These are phyloP conservation scores for Termitomyces sp. DNA, from an alignment of 768 basidiomycete genomes.

Conservation along the genomic window DNA sequence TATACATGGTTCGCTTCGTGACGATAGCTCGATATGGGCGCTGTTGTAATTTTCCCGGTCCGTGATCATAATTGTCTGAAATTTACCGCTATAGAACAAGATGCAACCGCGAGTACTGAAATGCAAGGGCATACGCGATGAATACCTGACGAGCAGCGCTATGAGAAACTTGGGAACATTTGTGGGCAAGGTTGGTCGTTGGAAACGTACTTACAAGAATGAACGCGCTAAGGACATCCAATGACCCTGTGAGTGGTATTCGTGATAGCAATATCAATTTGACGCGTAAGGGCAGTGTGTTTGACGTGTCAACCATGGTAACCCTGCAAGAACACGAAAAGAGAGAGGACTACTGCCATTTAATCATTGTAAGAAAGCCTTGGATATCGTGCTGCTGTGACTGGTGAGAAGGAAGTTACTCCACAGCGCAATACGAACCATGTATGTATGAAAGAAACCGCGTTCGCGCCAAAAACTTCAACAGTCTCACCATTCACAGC, in stretches of 20 bases:
- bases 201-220: neutral
- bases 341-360: neutral
- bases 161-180: neutral
- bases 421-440: neutral
- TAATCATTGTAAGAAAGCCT: neutral
- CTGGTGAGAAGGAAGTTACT: neutral
- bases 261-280: neutral
- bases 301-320: neutral
- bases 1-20: neutral
- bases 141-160: too few relatives aligned
- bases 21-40: neutral
- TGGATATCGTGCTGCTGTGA: neutral
- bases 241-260: neutral
- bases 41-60: neutral
- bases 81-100: neutral
- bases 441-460: neutral
- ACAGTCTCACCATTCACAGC: neutral
- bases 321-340: neutral
- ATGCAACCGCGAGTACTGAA: neutral
- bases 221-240: neutral
- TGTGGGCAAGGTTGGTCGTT: too few relatives aligned
- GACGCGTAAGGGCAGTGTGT: neutral
- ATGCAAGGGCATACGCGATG: too few relatives aligned
- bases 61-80: neutral
- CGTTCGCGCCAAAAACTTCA: neutral